Evolutionary conservation across 768 basidiomycete genomes (phyloP), one percentile per base, ranked within the genome.

Genomic region (Cyathus striatus): DNA sequence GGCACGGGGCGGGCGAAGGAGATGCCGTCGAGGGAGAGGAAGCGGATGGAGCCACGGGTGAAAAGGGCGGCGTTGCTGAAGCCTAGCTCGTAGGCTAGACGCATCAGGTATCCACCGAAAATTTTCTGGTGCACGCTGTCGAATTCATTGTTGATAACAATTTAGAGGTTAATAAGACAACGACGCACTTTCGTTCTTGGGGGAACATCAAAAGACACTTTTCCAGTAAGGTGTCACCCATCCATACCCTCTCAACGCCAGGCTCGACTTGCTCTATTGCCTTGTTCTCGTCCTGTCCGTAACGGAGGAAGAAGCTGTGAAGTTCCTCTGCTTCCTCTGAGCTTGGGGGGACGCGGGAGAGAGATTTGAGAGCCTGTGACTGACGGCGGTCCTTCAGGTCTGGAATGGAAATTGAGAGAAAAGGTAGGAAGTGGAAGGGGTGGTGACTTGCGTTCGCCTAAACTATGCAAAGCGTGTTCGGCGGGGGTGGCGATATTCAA

Each of bases 1-100:
- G 88, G 85, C 0, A 93, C 89, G 0, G 90, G 88, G 22, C 79
- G 75, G 35, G 75, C 71, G 64, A 93, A 91, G 1, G 80, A 79
- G 56, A 91, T 90, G 23, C 79, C 78, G 53, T 91, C 88, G 13
- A 90, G 73, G 3, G 87, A 84, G 22, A 87, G 69, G 63, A 91
- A 91, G 3, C 75, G 74, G 38, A 90, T 72, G 9, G 70, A 74
- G 2, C 78, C 75, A 4, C 75, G 73, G 3, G 83, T 83, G 61
- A 89, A 86, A 42, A 89, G 61, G 34, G 73, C 75, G 1, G 84
- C 72, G 49, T 83, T 88, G 14, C 83, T 74, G 55, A 84, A 85
- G 1, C 85, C 86, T 30, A 90, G 78, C 81, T 87, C 86, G 51
- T 86, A 83, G 2, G 84, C 87, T 24, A 88, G 65, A 16, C 87